phyloP scores from a whole-genome alignment of 2,329 filamentous ascomycete species.

The Colletotrichum magnum region DNA sequence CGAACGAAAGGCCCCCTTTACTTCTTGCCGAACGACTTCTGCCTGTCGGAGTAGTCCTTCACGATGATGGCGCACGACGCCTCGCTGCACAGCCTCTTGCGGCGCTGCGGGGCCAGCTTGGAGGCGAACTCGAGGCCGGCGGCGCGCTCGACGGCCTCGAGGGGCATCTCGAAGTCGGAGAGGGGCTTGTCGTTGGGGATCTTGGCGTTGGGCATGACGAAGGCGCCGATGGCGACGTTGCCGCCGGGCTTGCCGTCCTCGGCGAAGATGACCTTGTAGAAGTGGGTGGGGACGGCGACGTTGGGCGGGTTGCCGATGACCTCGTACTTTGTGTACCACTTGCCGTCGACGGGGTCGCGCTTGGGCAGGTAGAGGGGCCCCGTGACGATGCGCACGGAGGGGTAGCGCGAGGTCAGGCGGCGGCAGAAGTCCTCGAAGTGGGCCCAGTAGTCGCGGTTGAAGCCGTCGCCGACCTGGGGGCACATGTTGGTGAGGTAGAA shows the following conservation, averaged over 20 bases:
- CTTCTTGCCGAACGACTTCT: conserved; percentile 69
- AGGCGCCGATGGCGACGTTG: conserved; percentile 90
- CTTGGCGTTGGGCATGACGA: conserved; percentile 91
- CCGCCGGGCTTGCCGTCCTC: conserved; percentile 82
- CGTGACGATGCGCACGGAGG: conserved; percentile 90
- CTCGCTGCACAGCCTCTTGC: conserved; percentile 87
- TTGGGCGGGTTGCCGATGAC: conserved; percentile 94
- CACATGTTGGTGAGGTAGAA: conserved; percentile 98
- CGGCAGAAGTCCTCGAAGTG: conserved; percentile 99
- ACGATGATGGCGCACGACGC: conserved; percentile 87
- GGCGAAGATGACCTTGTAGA: conserved; percentile 98
- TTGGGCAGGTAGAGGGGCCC: conserved; percentile 94
- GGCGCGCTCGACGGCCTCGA: conserved; percentile 93
- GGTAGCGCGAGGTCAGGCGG: conserved; percentile 83
- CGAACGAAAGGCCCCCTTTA: background rate
- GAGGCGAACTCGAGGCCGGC: conserved; percentile 92
- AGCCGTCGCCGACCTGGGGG: conserved; percentile 96
- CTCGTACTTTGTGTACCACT: conserved; percentile 97
- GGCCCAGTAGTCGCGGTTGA: conserved; percentile 99
- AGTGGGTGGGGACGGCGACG: conserved; percentile 96
- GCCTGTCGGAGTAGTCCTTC: conserved; percentile 78
- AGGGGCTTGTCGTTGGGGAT: conserved; percentile 92
- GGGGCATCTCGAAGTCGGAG: conserved; percentile 91
- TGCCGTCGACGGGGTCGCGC: conserved; percentile 84
- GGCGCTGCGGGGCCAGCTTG: conserved; percentile 80